Conservation (phyloP, 1,284 basidiomycete genomes). For the Cutaneotrichosporon daszewskae region DNA sequence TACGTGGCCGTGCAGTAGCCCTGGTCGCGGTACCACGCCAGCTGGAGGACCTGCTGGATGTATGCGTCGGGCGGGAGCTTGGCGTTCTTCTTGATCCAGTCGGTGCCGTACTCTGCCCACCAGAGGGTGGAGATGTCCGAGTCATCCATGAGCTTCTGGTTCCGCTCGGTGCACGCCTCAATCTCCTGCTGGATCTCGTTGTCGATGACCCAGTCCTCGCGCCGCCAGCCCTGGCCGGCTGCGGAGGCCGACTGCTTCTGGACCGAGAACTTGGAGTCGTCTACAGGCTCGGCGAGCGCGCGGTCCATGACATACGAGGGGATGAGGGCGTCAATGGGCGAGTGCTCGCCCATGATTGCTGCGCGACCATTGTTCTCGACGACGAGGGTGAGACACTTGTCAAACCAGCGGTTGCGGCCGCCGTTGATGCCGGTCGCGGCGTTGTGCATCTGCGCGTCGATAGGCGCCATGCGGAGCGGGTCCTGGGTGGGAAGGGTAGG, state of each 20-base stretch:
- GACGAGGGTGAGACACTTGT: conserved; percentile 78
- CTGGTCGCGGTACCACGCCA: conserved; percentile 81
- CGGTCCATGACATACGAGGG: conserved; percentile 88
- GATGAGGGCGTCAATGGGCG: conserved; percentile 83
- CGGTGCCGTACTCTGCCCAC: conserved; percentile 78
- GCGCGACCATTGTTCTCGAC: conserved; percentile 82
- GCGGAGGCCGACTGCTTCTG: neutral
- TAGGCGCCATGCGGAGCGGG: conserved; percentile 50
- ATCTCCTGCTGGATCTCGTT: conserved; percentile 59
- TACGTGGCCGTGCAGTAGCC: conserved; percentile 82
- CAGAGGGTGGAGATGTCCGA: conserved; percentile 80
- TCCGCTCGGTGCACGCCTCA: conserved; percentile 57
- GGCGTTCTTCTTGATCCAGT: conserved; percentile 83
- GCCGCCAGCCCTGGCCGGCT: conserved; percentile 53
- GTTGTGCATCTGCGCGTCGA: conserved; percentile 75
- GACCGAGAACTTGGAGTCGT: conserved; percentile 47
- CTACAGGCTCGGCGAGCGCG: conserved; percentile 62
- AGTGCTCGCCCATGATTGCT: conserved; percentile 87
- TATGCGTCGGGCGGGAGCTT: conserved; percentile 82
- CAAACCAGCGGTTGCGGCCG: conserved; percentile 82
- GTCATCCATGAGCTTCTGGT: conserved; percentile 61
- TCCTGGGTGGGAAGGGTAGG: conserved; percentile 47
- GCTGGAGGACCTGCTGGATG: conserved; percentile 87
- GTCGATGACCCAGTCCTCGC: conserved; percentile 73
- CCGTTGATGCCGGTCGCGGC: conserved; percentile 63